These are phyloP conservation scores for Plasmopara halstedii DNA, from an alignment of 352 stramenopile species.

Conservation along the genomic window DNA sequence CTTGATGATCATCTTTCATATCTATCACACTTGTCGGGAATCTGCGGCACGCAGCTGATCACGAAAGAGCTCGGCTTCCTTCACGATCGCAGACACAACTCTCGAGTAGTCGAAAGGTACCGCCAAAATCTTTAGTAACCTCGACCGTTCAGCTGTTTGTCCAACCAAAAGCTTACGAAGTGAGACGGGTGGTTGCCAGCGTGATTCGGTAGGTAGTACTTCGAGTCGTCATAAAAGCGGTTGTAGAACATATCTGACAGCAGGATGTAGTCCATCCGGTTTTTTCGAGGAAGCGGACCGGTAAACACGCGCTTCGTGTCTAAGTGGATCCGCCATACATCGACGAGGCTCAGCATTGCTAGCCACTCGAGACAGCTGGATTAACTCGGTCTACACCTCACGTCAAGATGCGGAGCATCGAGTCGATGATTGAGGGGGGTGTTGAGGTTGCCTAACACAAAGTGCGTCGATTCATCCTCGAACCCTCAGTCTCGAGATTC, in stretches of 20 bases:
- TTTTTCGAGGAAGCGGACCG: not conserved
- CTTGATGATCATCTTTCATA: too few relatives aligned
- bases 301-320: not conserved
- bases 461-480: not conserved
- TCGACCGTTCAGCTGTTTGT: not conserved
- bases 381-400: not conserved
- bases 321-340: not conserved
- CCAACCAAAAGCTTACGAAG: not conserved
- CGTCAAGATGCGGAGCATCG: not conserved
- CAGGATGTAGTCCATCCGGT: not conserved
- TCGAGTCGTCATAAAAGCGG: not conserved
- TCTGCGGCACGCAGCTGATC: too few relatives aligned
- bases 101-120: too few relatives aligned
- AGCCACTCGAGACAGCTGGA: not conserved
- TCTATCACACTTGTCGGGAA: too few relatives aligned
- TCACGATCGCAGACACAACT: too few relatives aligned
- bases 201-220: not conserved
- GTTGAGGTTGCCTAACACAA: not conserved
- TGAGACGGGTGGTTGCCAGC: not conserved
- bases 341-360: not conserved
- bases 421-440: not conserved
- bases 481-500: not conserved
- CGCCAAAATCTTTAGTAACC: too few relatives aligned
- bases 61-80: too few relatives aligned
- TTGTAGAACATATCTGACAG: not conserved